Conservation (phyloP, 2,329 filamentous ascomycete species). For the Exserohilum turcica region DNA sequence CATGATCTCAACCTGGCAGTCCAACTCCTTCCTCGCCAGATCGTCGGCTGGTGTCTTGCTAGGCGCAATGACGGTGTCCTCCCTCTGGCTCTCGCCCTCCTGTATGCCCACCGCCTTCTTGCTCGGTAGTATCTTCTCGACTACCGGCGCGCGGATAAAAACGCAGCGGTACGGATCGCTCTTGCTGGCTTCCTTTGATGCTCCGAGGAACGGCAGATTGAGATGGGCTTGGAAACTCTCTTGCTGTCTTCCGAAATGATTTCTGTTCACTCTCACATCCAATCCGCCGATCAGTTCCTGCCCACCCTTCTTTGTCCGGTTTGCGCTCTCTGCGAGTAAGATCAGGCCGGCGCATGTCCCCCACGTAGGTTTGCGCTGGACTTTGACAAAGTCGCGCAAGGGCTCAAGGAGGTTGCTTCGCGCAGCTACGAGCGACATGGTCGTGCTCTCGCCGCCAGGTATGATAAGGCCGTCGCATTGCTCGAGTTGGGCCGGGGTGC, state of each 20-base stretch:
- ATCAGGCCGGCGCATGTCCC: constrained; percentile 96
- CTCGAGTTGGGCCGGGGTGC: constrained; percentile 72
- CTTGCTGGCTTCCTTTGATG: constrained; percentile 32
- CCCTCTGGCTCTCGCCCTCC: constrained; percentile 52
- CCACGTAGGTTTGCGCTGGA: constrained; percentile 82
- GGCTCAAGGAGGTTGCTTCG: constrained; percentile 82
- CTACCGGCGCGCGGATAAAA: constrained; percentile 93
- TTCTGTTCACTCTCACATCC: constrained; percentile 86
- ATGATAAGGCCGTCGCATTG: constrained; percentile 83
- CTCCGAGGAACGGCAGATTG: constrained; percentile 70
- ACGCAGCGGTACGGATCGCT: constrained; percentile 73
- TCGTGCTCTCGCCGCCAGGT: constrained; percentile 92
- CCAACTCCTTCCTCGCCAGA: constrained; percentile 52
- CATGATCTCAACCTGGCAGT: constrained; percentile 62
- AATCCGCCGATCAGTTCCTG: constrained; percentile 93
- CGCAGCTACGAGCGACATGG: constrained; percentile 85
- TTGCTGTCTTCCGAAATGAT: constrained; percentile 92
- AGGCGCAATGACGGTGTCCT: constrained; percentile 63
- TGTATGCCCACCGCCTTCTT: constrained; percentile 54
- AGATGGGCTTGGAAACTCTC: constrained; percentile 86
- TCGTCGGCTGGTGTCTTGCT: constrained; percentile 55
- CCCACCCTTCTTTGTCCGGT: constrained; percentile 84
- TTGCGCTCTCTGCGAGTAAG: constrained; percentile 83
- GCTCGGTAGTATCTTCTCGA: constrained; percentile 75
- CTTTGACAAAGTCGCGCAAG: constrained; percentile 87